Percentiles rank a stretch among this genome's conserved stretches.
These are phyloP conservation scores for Endogone sp. DNA, from an alignment of 192 early-diverging fungal genomes.

Conservation along the genomic window DNA sequence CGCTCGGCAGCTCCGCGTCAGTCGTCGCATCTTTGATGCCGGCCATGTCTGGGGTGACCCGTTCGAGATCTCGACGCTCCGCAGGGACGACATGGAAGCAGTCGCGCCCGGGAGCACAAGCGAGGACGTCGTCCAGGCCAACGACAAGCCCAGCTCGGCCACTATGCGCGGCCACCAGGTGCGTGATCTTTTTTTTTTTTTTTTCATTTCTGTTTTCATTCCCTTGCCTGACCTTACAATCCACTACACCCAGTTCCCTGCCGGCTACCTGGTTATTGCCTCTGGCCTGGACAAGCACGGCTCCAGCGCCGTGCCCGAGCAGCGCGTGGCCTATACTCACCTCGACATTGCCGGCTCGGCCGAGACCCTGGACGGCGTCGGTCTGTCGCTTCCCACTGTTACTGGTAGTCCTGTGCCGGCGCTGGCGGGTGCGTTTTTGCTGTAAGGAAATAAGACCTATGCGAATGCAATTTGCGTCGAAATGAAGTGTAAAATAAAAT, in stretches of 20 bases:
- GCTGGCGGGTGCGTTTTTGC: slow-evolving; percentile 68
- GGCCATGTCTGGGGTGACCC: slow-evolving; percentile 75
- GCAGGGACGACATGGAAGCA: slow-evolving; percentile 71
- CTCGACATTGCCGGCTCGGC: slow-evolving; percentile 81
- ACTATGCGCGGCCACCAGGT: slow-evolving; percentile 74
- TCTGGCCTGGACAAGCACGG: slow-evolving; percentile 74
- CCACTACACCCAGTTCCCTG: slow-evolving; percentile 68
- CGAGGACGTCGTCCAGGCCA: slow-evolving; percentile 85
- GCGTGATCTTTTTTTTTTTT: too few species aligned
- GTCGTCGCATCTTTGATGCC: slow-evolving; percentile 54
- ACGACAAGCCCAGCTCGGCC: slow-evolving; percentile 62
- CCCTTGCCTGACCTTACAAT: too few species aligned
- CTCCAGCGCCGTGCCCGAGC: slow-evolving; percentile 42
- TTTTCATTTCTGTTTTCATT: too few species aligned
- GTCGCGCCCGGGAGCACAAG: slow-evolving; percentile 58
- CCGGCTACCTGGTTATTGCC: slow-evolving; percentile 76
- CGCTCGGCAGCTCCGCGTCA: slow-evolving; percentile 57
- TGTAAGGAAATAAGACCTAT: too few species aligned
- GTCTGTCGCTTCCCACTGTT: slow-evolving; percentile 63
- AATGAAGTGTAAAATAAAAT: too few species aligned
- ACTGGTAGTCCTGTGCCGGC: slow-evolving; percentile 77
- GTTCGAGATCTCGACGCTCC: slow-evolving; percentile 76
- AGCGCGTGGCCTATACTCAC: slow-evolving; percentile 78
- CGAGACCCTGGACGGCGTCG: slow-evolving; percentile 57
- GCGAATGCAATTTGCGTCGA: too few species aligned